Evolutionary conservation across 1,284 basidiomycete species (phyloP).

Genomic region (Cryptococcus sp.): DNA sequence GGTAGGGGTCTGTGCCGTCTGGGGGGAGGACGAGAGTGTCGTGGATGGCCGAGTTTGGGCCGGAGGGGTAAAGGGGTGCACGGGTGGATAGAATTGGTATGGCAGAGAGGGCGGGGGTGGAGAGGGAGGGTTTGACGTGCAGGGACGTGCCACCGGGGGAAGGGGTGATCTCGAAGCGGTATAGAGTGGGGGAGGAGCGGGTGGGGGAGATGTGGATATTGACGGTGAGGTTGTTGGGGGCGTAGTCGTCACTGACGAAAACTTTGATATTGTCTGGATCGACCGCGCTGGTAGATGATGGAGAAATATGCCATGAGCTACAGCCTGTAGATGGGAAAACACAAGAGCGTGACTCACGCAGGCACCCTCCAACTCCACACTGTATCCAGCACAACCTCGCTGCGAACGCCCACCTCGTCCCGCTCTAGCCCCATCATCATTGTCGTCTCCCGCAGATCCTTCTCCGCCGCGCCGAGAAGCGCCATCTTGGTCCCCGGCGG

Average conservation of each 20-base stretch:
- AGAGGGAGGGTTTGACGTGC: constrained; percentile 30
- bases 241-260: constrained; percentile 39
- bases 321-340: no score
- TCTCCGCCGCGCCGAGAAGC: constrained; percentile 60
- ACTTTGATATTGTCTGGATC: constrained; percentile 51
- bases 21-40: constrained; percentile 64
- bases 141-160: constrained; percentile 47
- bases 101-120: constrained; percentile 49
- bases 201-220: constrained; percentile 53
- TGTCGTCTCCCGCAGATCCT: constrained; percentile 49
- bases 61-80: constrained; percentile 54
- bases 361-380: constrained; percentile 37
- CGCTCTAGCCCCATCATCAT: constrained; percentile 46
- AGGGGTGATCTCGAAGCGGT: constrained; percentile 53
- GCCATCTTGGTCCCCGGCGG: constrained; percentile 10
- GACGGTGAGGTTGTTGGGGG: constrained; percentile 21
- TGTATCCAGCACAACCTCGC: constrained; percentile 41
- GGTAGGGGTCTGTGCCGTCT: constrained; percentile 54
- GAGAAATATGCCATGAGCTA: not conserved
- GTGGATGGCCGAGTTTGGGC: constrained; percentile 60
- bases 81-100: constrained; percentile 63
- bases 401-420: constrained; percentile 28
- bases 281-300: constrained; percentile 21
- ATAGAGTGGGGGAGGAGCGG: constrained; percentile 53
- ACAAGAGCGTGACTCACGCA: constrained; percentile 25